Evolutionary conservation across 2,329 filamentous ascomycete genomes (phyloP).

Genomic region (Pseudofabraea citricarpa): DNA sequence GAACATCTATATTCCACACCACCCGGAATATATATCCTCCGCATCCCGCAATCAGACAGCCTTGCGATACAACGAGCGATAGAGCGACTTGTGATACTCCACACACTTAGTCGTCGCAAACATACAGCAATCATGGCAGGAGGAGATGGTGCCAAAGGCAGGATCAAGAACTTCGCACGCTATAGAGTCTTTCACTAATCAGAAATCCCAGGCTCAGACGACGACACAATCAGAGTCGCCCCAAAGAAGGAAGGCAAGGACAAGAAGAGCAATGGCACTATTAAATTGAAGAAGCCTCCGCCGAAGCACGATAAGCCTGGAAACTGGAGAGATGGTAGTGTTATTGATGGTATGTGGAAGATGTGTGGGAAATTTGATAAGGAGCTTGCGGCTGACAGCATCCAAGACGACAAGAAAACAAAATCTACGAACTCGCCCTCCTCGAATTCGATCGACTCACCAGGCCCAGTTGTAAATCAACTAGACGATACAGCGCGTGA

Average conservation of each 20-base stretch:
- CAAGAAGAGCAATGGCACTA: slow-evolving; percentile 40
- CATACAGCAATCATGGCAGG: background rate
- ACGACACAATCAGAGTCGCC: slow-evolving; percentile 2
- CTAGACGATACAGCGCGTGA: slow-evolving; percentile 73
- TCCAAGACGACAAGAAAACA: slow-evolving; percentile 49
- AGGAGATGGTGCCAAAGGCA: background rate
- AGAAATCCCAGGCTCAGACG: background rate
- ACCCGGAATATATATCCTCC: no score
- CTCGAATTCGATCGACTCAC: slow-evolving; percentile 39
- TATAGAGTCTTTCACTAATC: no score
- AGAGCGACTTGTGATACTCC: no score
- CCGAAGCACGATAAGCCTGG: slow-evolving; percentile 63
- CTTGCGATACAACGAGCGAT: no score
- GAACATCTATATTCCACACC: no score
- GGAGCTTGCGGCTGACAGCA: slow-evolving; percentile 4
- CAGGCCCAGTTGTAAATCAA: slow-evolving; percentile 55
- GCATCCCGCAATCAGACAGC: no score
- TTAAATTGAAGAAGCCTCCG: slow-evolving; percentile 59
- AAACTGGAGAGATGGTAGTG: slow-evolving; percentile 66
- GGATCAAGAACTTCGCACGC: no score
- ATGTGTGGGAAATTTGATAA: no score
- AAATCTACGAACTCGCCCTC: slow-evolving; percentile 37
- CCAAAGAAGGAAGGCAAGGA: slow-evolving; percentile 20
- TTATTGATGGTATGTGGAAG: slow-evolving; percentile 50
- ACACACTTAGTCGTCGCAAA: no score